Conservation (phyloP, 1,284 basidiomycete genomes). For the Testicularia cyperi region DNA sequence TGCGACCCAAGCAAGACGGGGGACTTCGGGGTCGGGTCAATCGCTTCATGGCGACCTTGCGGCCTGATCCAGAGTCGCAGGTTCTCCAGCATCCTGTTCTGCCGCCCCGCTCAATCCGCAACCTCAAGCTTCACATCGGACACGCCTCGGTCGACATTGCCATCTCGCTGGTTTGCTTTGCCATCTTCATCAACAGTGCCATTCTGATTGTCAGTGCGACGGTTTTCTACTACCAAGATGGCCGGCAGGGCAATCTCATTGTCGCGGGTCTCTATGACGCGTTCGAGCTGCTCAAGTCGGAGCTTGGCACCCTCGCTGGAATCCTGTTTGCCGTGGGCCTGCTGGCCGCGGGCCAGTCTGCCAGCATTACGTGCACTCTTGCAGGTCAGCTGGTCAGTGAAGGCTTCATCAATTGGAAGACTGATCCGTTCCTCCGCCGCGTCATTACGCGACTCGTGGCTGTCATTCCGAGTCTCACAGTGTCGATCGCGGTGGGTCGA, state of each 20-base stretch:
- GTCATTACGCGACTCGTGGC: slow-evolving; percentile 80
- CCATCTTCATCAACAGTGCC: slow-evolving; percentile 78
- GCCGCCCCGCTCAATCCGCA: slow-evolving; percentile 17
- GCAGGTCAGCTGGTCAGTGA: slow-evolving; percentile 89
- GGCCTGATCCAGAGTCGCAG: not conserved
- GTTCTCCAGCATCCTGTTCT: not conserved
- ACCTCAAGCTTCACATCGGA: slow-evolving; percentile 45
- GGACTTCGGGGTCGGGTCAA: not conserved
- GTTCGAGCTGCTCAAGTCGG: slow-evolving; percentile 43
- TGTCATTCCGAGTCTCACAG: slow-evolving; percentile 80
- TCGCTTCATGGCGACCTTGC: not conserved
- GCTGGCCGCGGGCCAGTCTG: slow-evolving; percentile 79
- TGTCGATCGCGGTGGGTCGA: slow-evolving; percentile 75
- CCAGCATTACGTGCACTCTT: slow-evolving; percentile 87
- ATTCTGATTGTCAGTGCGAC: slow-evolving; percentile 67
- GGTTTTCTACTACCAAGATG: slow-evolving; percentile 54
- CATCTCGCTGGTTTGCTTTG: slow-evolving; percentile 56
- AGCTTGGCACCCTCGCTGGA: slow-evolving; percentile 39
- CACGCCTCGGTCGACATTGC: slow-evolving; percentile 58
- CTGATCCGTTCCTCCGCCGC: slow-evolving; percentile 78
- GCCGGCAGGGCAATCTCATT: slow-evolving; percentile 25
- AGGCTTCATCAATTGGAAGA: slow-evolving; percentile 87
- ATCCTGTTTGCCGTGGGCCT: slow-evolving; percentile 56
- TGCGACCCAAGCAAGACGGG: not conserved
- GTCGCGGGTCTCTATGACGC: slow-evolving; percentile 54